Evolutionary conservation across 805 yeast species (phyloP).

Genomic region (Starmerella sp.): DNA sequence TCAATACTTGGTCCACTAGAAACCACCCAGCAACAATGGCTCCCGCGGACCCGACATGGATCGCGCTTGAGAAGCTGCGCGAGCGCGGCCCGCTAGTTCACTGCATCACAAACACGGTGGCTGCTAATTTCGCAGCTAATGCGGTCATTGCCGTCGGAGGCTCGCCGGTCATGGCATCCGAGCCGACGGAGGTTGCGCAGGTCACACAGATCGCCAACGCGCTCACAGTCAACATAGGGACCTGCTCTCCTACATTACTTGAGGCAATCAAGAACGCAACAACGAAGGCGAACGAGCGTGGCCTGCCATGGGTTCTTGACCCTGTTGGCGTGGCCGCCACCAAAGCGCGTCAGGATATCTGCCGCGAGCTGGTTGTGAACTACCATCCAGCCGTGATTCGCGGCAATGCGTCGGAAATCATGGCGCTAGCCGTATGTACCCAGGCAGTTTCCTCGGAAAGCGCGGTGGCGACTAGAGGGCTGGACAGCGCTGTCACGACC

Average conservation of each 20-base stretch:
- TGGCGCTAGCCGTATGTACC: slow-evolving; percentile 26
- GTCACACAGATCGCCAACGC: slow-evolving; percentile 48
- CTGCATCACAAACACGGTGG: slow-evolving; percentile 83
- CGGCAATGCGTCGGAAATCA: slow-evolving; percentile 78
- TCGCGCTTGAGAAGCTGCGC: slow-evolving; percentile 21
- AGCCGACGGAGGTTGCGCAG: slow-evolving; percentile 53
- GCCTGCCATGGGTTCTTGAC: slow-evolving; percentile 63
- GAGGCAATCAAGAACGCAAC: slow-evolving; percentile 25
- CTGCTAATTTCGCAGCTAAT: slow-evolving; percentile 77
- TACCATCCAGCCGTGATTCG: slow-evolving; percentile 57
- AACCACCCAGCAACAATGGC: not conserved
- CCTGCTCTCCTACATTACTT: slow-evolving; percentile 27
- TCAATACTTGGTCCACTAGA: not conserved
- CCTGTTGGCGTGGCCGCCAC: slow-evolving; percentile 95
- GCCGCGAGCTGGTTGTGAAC: slow-evolving; percentile 39
- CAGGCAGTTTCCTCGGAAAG: not conserved
- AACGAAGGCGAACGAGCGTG: slow-evolving; percentile 42
- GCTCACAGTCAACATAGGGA: slow-evolving; percentile 65
- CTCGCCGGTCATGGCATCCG: slow-evolving; percentile 82
- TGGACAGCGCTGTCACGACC: slow-evolving; percentile 18
- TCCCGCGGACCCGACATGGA: slow-evolving; percentile 4
- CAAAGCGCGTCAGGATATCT: slow-evolving; percentile 39
- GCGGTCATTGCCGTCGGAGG: slow-evolving; percentile 74
- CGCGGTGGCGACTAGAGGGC: slow-evolving; percentile 27
- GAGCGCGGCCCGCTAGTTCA: slow-evolving; percentile 54